Conservation (phyloP, 495 filamentous ascomycete species). For the Endocarpon pusillum region DNA sequence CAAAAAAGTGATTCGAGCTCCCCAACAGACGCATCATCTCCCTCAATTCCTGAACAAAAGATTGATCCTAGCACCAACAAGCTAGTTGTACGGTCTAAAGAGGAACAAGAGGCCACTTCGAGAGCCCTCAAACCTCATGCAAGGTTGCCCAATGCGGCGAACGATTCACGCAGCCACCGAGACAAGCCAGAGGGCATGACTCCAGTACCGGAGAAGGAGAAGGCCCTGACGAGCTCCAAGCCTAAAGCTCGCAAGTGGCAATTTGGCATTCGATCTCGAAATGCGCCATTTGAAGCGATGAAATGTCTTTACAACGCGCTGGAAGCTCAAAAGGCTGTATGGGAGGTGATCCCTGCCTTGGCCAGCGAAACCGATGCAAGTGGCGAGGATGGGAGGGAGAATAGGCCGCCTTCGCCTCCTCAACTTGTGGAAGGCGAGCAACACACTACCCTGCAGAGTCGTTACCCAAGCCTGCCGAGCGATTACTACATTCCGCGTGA, state of each 20-base stretch:
- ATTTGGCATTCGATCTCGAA: slow-evolving; percentile 87
- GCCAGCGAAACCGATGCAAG: slow-evolving; percentile 15
- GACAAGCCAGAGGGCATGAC: slow-evolving; percentile 51
- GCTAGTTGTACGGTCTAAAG: slow-evolving; percentile 33
- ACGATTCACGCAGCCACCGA: slow-evolving; percentile 28
- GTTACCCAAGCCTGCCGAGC: slow-evolving; percentile 28
- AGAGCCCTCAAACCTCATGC: slow-evolving; percentile 67
- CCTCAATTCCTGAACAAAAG: neutral
- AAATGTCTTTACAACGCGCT: slow-evolving; percentile 86
- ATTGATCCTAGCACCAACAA: neutral
- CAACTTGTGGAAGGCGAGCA: slow-evolving; percentile 11
- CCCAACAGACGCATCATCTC: slow-evolving; percentile 3
- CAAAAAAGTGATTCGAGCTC: slow-evolving; percentile 4
- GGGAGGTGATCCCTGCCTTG: slow-evolving; percentile 37
- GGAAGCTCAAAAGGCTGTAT: slow-evolving; percentile 68
- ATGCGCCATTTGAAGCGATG: slow-evolving; percentile 84
- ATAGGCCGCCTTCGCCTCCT: neutral
- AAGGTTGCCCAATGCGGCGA: slow-evolving; percentile 35
- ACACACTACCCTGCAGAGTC: slow-evolving; percentile 25
- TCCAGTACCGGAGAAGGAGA: slow-evolving; percentile 36
- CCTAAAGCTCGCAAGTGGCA: slow-evolving; percentile 97
- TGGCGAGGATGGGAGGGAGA: slow-evolving; percentile 1
- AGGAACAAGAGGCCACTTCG: slow-evolving; percentile 59
- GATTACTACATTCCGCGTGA: slow-evolving; percentile 75
- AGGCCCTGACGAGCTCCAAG: slow-evolving; percentile 46